Conservation (phyloP, 2,329 filamentous ascomycete genomes). For the Phoma herbarum region DNA sequence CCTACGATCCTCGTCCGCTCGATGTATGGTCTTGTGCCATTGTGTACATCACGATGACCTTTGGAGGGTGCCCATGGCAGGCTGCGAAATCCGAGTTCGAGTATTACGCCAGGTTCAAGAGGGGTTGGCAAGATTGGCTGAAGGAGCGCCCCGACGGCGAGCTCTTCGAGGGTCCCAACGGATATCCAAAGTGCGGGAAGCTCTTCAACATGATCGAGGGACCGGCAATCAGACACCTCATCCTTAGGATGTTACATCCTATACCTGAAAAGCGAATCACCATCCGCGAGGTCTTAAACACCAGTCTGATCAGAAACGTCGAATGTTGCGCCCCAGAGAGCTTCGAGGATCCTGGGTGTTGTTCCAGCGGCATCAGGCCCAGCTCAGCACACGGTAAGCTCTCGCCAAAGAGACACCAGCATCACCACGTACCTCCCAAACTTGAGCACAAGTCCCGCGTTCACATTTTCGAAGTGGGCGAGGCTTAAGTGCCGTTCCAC, state of each 20-base stretch:
- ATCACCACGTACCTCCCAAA: slow-evolving; percentile 56
- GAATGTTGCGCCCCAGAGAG: slow-evolving; percentile 81
- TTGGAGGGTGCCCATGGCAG: slow-evolving; percentile 77
- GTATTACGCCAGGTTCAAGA: slow-evolving; percentile 70
- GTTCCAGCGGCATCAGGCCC: slow-evolving; percentile 65
- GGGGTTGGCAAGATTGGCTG: slow-evolving; percentile 75
- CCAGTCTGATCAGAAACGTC: slow-evolving; percentile 76
- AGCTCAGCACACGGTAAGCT: slow-evolving; percentile 44
- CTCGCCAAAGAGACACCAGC: slow-evolving; percentile 52
- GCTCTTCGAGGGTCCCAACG: slow-evolving; percentile 62
- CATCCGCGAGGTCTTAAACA: slow-evolving; percentile 73
- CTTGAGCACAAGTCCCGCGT: slow-evolving; percentile 49
- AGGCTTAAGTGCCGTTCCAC: slow-evolving; percentile 22
- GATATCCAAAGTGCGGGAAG: slow-evolving; percentile 71
- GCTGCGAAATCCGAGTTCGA: slow-evolving; percentile 66
- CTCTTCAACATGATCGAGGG: slow-evolving; percentile 75
- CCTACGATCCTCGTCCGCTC: slow-evolving; percentile 78
- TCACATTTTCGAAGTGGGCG: slow-evolving; percentile 53
- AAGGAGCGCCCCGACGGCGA: slow-evolving; percentile 61
- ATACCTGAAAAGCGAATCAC: slow-evolving; percentile 74
- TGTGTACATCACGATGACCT: slow-evolving; percentile 80
- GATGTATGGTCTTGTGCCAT: slow-evolving; percentile 90
- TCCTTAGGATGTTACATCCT: slow-evolving; percentile 85
- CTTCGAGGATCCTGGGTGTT: slow-evolving; percentile 69
- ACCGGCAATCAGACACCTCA: slow-evolving; percentile 69